These are phyloP conservation scores for Euphrasia arctica DNA, from an alignment of 305 asterid genomes.

Conservation along the genomic window DNA sequence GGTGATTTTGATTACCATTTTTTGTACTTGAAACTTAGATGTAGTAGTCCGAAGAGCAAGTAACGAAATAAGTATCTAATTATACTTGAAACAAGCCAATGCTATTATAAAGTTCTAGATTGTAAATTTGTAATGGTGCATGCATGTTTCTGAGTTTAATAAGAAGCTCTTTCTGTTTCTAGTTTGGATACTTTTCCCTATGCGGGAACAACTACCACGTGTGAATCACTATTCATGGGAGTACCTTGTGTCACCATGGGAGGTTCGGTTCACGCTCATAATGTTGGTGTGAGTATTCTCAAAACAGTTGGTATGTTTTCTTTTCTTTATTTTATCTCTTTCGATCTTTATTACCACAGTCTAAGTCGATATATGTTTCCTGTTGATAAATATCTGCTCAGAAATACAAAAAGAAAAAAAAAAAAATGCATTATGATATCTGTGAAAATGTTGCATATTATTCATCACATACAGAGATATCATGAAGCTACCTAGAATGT, in stretches of 20 bases:
- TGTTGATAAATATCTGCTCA: conserved; percentile 10
- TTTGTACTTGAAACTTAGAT: conserved; percentile 13
- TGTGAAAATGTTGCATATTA: conserved; percentile 4
- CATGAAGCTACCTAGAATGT: conserved; percentile 1
- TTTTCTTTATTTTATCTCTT: conserved; percentile 10
- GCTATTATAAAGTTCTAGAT: conserved; percentile 3
- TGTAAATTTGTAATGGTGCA: conserved; percentile 7
- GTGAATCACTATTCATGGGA: conserved; percentile 98
- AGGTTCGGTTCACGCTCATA: conserved; percentile 94
- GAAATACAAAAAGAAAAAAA: conserved; percentile 6
- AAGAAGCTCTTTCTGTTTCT: conserved; percentile 25
- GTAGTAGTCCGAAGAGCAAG: not conserved
- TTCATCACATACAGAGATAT: conserved; percentile 4
- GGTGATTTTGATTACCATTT: conserved; percentile 40
- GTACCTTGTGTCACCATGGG: conserved; percentile 99
- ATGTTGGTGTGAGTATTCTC: conserved; percentile 94
- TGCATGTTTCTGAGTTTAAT: conserved; percentile 26
- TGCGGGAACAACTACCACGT: conserved; percentile 98
- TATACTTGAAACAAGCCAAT: conserved; percentile 3
- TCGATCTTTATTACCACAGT: not conserved
- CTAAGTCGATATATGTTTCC: conserved; percentile 1
- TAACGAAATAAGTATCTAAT: not conserved
- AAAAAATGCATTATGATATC: not conserved
- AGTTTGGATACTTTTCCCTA: conserved; percentile 99
- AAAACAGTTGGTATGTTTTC: conserved; percentile 70